Evolutionary conservation across 2,329 filamentous ascomycete species (phyloP), one percentile per base, ranked within the genome.

Genomic region (Aureobasidium uvarum): DNA sequence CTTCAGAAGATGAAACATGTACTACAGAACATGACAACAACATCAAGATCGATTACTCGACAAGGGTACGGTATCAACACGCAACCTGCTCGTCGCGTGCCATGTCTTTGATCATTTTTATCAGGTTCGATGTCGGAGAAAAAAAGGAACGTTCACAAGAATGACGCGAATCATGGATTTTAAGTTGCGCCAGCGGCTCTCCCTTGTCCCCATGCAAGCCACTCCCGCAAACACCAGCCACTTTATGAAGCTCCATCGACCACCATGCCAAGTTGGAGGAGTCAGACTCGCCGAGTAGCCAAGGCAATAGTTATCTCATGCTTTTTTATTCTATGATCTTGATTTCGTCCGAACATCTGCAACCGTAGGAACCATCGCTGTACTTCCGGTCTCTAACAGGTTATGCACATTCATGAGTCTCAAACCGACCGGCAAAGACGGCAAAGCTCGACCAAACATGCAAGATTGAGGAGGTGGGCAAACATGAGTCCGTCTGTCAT

Each of bases 1-100:
- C 58, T 62, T 46, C 58, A 48, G 58, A 28, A 45, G 45, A 62
- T 62, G 58, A 62, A 62, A 62, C 58, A 14, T 3, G 43, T 62
- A 16, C 50, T 31, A 46, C 36, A 62, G 8, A 43, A 23, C 5
- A 13, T 43, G 33, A 20, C 16, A 52, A 20, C 6, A 3, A 28
- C n/a, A 14, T 20, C 31, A 51, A 18, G 14, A 43, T 52, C 36
- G 20, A 62, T 50, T 45, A 20, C 14, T 11, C 3, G 39, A 45
- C 39, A 18, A n/a, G 18, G 16, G 16, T 20, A 39, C 20, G n/a
- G 33, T 39, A 39, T 20, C n/a, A 6, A 55, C 33, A 38, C 28
- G 56, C 43, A 48, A 46, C 11, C n/a, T 48, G 28, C 18, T 18
- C 16, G 10, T 52, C 50, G 31, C 36, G 5, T 31, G 11, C 16